Evolutionary conservation across 345 rosid genomes (phyloP).

Genomic region (Abelmoschus esculentus): DNA sequence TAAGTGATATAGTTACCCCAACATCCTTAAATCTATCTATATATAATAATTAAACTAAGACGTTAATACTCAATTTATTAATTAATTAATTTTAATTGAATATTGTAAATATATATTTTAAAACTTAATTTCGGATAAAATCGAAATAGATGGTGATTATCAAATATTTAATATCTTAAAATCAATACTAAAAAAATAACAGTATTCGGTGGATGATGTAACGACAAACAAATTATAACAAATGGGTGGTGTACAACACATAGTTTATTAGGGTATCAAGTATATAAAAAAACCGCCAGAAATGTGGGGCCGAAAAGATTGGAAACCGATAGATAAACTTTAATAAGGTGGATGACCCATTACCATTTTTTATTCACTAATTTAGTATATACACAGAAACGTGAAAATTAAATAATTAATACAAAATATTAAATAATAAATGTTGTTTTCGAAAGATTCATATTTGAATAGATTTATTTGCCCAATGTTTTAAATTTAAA

Average conservation of each 20-base stretch:
- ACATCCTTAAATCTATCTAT: too few species aligned
- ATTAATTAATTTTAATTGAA: too few species aligned
- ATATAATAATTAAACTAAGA: too few species aligned
- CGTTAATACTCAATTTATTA: too few species aligned
- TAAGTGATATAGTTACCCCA: too few species aligned
- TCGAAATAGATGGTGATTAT: too few species aligned
- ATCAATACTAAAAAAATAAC: background rate
- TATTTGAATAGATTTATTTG: too few species aligned
- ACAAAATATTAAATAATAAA: background rate
- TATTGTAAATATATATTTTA: too few species aligned
- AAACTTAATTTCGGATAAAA: too few species aligned
- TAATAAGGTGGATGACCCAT: slow-evolving; percentile 4
- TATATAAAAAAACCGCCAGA: background rate
- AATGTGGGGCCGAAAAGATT: background rate
- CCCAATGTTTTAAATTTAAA: too few species aligned
- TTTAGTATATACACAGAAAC: background rate
- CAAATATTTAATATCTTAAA: too few species aligned
- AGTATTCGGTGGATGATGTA: background rate
- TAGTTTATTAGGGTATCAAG: background rate
- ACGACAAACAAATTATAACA: background rate
- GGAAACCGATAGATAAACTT: background rate
- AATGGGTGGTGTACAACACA: background rate
- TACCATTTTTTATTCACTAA: background rate
- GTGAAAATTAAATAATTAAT: background rate
- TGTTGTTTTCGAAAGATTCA: background rate